Conservation (phyloP, 2,329 filamentous ascomycete species). For the Fragosphaeria purpurea region DNA sequence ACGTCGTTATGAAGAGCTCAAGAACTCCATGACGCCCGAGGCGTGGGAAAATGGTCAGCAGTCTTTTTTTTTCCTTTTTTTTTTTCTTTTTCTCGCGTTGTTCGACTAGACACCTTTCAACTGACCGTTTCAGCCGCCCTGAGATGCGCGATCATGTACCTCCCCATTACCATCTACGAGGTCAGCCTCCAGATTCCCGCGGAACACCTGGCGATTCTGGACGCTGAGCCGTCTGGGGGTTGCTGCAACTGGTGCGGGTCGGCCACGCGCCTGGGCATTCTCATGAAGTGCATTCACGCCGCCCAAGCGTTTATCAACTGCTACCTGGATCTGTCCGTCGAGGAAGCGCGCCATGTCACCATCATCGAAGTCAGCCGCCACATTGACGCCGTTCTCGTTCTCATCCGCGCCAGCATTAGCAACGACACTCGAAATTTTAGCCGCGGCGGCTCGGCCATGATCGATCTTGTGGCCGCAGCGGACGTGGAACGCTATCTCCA, state of each 20-base stretch:
- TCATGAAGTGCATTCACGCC: slow-evolving; percentile 12
- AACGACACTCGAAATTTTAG: slow-evolving; percentile 9
- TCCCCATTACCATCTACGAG: slow-evolving; percentile 14
- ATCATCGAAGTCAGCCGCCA: slow-evolving; percentile 12
- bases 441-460: neutral
- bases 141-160: slow-evolving; percentile 9
- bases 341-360: slow-evolving; percentile 5
- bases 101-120: neutral
- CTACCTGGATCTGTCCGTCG: slow-evolving; percentile 9
- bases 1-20: slow-evolving; percentile 11
- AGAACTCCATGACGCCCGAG: slow-evolving; percentile 6
- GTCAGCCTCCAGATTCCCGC: slow-evolving; percentile 10
- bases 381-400: slow-evolving; percentile 12
- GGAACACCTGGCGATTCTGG: slow-evolving; percentile 1
- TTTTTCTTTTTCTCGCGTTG: neutral
- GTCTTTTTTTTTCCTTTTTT: neutral
- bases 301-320: slow-evolving; percentile 11
- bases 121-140: slow-evolving; percentile 5
- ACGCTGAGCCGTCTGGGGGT: neutral
- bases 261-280: slow-evolving; percentile 8
- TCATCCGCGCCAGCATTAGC: slow-evolving; percentile 9
- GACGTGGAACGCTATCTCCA: slow-evolving; percentile 9
- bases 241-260: slow-evolving; percentile 16
- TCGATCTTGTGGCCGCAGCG: slow-evolving; percentile 6
- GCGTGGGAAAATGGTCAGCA: slow-evolving; percentile 12